phyloP scores from a whole-genome alignment of 768 basidiomycete genomes.

The Candolleomyces aberdarensis region DNA sequence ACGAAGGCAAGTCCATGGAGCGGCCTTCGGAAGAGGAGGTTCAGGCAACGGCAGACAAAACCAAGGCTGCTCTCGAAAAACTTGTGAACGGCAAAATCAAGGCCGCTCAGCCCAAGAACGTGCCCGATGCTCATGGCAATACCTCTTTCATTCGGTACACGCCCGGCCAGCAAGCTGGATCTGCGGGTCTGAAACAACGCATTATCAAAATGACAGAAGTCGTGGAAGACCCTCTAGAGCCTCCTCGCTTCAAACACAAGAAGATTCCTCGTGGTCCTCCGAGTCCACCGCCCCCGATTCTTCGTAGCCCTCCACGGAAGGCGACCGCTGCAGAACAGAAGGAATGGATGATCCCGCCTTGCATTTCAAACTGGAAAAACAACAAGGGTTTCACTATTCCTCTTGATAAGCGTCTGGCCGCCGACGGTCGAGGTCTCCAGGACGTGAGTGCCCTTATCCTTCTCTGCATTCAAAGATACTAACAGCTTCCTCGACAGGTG shows the following conservation, averaged over 20 bases:
- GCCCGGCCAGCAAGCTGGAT: conserved; percentile 81
- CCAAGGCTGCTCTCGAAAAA: conserved; percentile 88
- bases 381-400: conserved; percentile 99
- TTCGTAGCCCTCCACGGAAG: conserved; percentile 93
- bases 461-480: not conserved
- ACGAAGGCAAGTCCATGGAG: conserved; percentile 74
- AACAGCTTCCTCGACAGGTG: conserved; percentile 48
- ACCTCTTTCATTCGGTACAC: conserved; percentile 95
- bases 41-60: conserved; percentile 86
- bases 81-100: conserved; percentile 96
- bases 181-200: conserved; percentile 75
- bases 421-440: conserved; percentile 97
- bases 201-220: conserved; percentile 99
- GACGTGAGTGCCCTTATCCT: conserved; percentile 61
- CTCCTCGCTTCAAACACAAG: conserved; percentile 97
- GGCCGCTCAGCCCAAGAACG: conserved; percentile 95
- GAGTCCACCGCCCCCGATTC: conserved; percentile 92
- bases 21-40: conserved; percentile 93
- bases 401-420: conserved; percentile 94
- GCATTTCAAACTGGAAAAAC: conserved; percentile 99
- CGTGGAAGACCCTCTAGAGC: conserved; percentile 96
- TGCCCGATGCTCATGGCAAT: conserved; percentile 80
- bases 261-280: conserved; percentile 97
- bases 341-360: conserved; percentile 99
- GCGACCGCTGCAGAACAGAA: conserved; percentile 97